Base-by-base conservation (phyloP, 176 grass and related monocot genomes). In the Chrysopogon serrulatus region DNA sequence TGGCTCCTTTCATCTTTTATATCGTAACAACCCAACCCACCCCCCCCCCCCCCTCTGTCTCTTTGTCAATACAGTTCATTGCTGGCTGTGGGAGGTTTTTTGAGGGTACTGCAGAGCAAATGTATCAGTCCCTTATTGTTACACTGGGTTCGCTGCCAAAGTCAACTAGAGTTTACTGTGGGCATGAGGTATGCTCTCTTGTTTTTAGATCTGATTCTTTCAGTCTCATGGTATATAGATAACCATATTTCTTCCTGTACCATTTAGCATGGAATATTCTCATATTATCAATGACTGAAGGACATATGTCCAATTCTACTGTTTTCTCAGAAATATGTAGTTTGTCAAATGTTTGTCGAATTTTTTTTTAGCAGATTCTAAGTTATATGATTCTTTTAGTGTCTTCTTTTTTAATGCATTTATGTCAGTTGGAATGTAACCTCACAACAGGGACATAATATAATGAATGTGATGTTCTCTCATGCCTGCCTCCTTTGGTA, bases 21-120 rank as follows among this genome's bases (percentile, higher is more conserved):
- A 72, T 41, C 49, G 45, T 82, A 54, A 75, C 57, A 36, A n/a
- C n/a, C n/a, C n/a, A n/a, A n/a, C n/a, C n/a, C n/a, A n/a, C n/a
- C n/a, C n/a, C n/a, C n/a, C n/a, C n/a, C n/a, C n/a, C n/a, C n/a
- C n/a, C n/a, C n/a, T n/a, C n/a, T 26, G 21, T 51, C 70, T 36
- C 45, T 59, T 10, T 51, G 26, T 0, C 34, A 79, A 53, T 76
- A 26, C 80, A 98, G 95, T 97, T 97, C 76, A 87, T 97, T 82
- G 95, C 92, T 79, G 95, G 95, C 34, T 97, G 95, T 62, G 95
- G 95, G 13, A 97, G 84, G 70, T 97, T 97, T 87, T 97, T 97
- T 67, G 95, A 97, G 83, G 95, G 95, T 32, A 92, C 95, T 44
- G 90, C 95, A 43, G 95, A 97, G 79, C 90, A 97, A 79, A 97